Evolutionary conservation across 2,329 filamentous ascomycete genomes (phyloP).

Genomic region (Pseudogymnoascus sp.): DNA sequence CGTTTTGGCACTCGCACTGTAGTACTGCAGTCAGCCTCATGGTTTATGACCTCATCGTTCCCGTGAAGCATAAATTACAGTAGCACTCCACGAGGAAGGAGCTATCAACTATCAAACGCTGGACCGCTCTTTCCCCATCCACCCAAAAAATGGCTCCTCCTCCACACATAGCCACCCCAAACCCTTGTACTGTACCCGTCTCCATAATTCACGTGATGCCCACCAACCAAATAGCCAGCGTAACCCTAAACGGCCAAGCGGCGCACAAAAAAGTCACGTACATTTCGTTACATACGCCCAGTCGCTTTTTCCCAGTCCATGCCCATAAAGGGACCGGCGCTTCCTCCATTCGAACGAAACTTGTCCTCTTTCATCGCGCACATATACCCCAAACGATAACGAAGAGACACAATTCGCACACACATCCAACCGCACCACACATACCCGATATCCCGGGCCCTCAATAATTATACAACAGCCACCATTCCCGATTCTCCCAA

Average conservation of each 20-base stretch:
- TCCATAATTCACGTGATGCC: not conserved
- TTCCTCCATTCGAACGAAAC: conserved; percentile 1
- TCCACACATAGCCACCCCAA: not conserved
- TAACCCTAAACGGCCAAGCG: not conserved
- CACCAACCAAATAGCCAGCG: not conserved
- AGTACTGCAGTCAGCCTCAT: not conserved
- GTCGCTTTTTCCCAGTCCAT: not conserved
- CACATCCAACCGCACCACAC: not conserved
- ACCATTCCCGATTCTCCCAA: not conserved
- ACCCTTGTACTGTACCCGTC: not conserved
- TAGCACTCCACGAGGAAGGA: not conserved
- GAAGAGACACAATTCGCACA: not conserved
- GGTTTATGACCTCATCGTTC: not conserved
- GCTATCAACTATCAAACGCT: not conserved
- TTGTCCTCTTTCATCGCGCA: conserved; percentile 4
- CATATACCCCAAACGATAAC: not conserved
- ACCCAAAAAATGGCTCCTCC: not conserved
- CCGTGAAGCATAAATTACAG: not conserved
- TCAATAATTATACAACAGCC: not conserved
- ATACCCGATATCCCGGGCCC: not conserved
- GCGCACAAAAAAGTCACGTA: not conserved
- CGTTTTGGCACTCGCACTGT: not conserved
- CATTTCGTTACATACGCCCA: not conserved
- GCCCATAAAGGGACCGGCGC: not conserved
- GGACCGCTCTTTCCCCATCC: not conserved